Base-by-base conservation (phyloP, 805 yeast species). In the Torulaspora gathmanii region DNA sequence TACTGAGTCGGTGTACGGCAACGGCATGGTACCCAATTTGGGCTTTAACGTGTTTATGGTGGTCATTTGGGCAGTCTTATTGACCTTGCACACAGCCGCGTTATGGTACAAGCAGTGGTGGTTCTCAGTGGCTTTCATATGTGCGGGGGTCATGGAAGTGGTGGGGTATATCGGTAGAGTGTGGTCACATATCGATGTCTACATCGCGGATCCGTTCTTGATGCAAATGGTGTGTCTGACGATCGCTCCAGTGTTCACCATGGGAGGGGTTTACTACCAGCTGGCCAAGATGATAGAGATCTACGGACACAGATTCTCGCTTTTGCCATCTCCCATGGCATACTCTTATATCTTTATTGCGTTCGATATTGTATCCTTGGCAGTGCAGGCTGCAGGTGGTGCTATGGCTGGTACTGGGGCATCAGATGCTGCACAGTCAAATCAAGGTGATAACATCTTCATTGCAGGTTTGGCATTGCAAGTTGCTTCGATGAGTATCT, bases 211-310 rank as follows among this genome's bases (percentile, higher is more conserved):
- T 40, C 67, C 71, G 23, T 88, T 72, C 57, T 57, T 83, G 34
- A 65, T 81, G 55, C 95, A 88, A 62, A 75, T 83, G 51, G 75
- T 81, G 44, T 72, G 82, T 55, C 67, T 87, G 45, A 86, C 91
- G 0, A 64, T 88, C 38, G 91, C 87, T 0, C 96, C 96, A 0
- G 87, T 86, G 16, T 83, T 88, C 61, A 70, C 85, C 37, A 83
- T 86, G 86, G 96, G 85, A 3, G 95, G 91, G 1, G 71, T 88
- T 2, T 89, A 88, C 65, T 83, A 75, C 52, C 70, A 80, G 43
- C 65, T 88, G 51, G 88, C 84, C 5, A 83, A 86, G 63, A 54
- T 83, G 40, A 70, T 81, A 37, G 79, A 82, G 45, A 63, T 86
- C 1, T 80, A 78, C 56, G 87, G 87, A 2, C 67, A 70, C 45